phyloP scores from a whole-genome alignment of 2,329 filamentous ascomycete species.

The Cytospora mali region DNA sequence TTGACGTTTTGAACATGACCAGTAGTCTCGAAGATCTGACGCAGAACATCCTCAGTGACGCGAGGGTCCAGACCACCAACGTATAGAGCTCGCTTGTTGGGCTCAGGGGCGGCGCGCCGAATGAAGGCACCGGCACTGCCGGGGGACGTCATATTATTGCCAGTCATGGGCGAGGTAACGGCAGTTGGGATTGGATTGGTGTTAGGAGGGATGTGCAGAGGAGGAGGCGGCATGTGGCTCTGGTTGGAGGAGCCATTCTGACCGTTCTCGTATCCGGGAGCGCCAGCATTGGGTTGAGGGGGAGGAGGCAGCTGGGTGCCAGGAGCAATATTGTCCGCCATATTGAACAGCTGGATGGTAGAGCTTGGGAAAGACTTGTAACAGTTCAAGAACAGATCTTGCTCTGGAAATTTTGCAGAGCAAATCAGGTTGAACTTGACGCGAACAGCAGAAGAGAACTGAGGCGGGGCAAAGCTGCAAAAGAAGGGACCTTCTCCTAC shows the following conservation, averaged over 20 bases:
- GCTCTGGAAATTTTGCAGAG: constrained; percentile 6
- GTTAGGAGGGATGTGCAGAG: constrained; percentile 93
- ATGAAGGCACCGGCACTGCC: constrained; percentile 79
- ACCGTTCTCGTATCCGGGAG: constrained; percentile 70
- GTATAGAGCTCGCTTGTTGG: constrained; percentile 97
- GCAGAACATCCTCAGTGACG: constrained; percentile 93
- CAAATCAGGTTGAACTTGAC: constrained; percentile 8
- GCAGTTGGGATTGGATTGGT: constrained; percentile 93
- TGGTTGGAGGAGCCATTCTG: constrained; percentile 70
- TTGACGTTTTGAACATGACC: constrained; percentile 98
- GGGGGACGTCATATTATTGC: constrained; percentile 76
- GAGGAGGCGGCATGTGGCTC: constrained; percentile 86
- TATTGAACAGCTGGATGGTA: constrained; percentile 45
- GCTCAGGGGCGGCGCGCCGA: constrained; percentile 91
- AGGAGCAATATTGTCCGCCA: constrained; percentile 76
- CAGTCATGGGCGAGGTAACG: constrained; percentile 84
- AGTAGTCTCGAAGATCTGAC: constrained; percentile 98
- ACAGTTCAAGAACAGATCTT: constrained; percentile 12
- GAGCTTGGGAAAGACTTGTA: constrained; percentile 10
- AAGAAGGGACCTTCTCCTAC: constrained; percentile 16
- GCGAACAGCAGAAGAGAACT: constrained; percentile 13
- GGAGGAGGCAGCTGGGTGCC: constrained; percentile 70
- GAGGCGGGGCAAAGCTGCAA: constrained; percentile 10
- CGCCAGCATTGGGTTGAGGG: constrained; percentile 68
- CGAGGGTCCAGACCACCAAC: constrained; percentile 93